Evolutionary conservation across 2,329 filamentous ascomycete genomes (phyloP), one percentile per base, ranked within the genome.

Genomic region (Neurospora sp.): DNA sequence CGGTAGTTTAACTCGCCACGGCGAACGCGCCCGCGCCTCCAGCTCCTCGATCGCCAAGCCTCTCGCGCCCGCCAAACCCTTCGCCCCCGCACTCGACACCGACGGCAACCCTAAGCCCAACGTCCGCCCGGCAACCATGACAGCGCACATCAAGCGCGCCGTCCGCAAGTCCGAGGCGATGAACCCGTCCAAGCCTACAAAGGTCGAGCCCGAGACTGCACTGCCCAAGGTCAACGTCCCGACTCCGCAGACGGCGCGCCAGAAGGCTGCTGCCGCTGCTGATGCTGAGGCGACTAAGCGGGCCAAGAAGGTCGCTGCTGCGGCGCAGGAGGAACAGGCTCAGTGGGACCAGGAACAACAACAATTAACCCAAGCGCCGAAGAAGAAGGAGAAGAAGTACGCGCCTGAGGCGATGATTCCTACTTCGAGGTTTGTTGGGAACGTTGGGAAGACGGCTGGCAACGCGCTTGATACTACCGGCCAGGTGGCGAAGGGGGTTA

Each of bases 361-460:
- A 52, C 46, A 28, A 28, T 1, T 28, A 28, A 28, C 28, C 28
- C 28, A 28, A 28, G 28, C 28, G 12, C 70, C 65, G 15, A 33
- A 23, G 39, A 68, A 72, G 68, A 70, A 71, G 33, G 33, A 71
- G 33, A 74, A 74, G 70, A 72, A 71, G 38, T 74, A 74, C 66
- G 72, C 72, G 2, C 70, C 73, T n/a, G 72, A 70, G 17, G 73
- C 73, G 4, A 69, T 46, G 8, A 57, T 73, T 38, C 72, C 73
- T 10, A 74, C 73, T 11, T 66, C 70, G 5, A 4, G 37, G 19
- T 67, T 73, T 40, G 69, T 68, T 28, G 68, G 69, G 19, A 67
- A 67, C 6, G 66, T 69, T 11, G 39, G 41, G n/a, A 41, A 57
- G 57, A 68, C 66, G 3, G 68, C 39, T 38, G 66, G 66, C n/a